Evolutionary conservation across 2,329 filamentous ascomycete genomes (phyloP).

Genomic region (Bipolaris zeicola): DNA sequence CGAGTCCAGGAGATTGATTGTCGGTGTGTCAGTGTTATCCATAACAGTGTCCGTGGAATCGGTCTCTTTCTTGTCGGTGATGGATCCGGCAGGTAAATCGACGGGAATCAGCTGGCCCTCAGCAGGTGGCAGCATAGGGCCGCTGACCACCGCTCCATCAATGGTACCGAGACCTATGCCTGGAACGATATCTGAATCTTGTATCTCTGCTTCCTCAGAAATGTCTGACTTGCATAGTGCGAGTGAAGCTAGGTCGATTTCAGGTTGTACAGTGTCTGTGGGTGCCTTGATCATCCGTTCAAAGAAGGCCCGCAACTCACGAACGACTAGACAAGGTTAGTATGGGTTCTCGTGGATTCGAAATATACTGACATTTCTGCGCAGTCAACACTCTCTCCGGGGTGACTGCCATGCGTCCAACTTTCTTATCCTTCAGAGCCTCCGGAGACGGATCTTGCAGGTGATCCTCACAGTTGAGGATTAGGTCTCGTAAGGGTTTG

Average conservation of each 20-base stretch:
- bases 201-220: conserved; percentile 36
- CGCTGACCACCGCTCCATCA: conserved; percentile 52
- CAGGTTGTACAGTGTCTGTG: conserved; percentile 68
- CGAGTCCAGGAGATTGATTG: conserved; percentile 23
- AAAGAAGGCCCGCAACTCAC: conserved; percentile 74
- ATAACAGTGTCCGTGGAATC: conserved; percentile 2
- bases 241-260: conserved; percentile 77
- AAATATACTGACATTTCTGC: conserved; percentile 72
- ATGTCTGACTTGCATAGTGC: conserved; percentile 69
- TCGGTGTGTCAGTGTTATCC: conserved; percentile 5
- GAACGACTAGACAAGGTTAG: conserved; percentile 65
- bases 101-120: not conserved
- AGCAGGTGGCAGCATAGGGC: conserved; percentile 51
- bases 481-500: conserved; percentile 77
- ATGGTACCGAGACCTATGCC: conserved; percentile 50
- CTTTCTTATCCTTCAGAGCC: conserved; percentile 68
- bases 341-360: conserved; percentile 22
- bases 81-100: conserved; percentile 2
- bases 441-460: conserved; percentile 70
- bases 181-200: conserved; percentile 53
- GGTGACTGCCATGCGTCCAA: conserved; percentile 74
- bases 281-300: conserved; percentile 69
- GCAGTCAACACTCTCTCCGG: conserved; percentile 63
- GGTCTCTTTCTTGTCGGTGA: not conserved
- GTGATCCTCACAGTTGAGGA: conserved; percentile 75